Conservation (phyloP, 805 yeast species). For the Starmera pachycereana region DNA sequence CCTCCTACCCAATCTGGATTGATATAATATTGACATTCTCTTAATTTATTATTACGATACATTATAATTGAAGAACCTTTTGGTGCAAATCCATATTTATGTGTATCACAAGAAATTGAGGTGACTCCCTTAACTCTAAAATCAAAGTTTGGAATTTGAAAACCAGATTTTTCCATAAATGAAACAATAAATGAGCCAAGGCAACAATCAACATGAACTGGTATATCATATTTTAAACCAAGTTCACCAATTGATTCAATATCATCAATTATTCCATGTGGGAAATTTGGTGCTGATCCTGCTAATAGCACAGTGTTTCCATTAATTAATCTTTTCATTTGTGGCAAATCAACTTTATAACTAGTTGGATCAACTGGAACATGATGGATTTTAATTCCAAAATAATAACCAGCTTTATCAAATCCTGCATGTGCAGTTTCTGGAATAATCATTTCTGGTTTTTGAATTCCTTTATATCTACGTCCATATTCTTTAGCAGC, state of each 20-base stretch:
- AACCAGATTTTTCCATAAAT: constrained; percentile 59
- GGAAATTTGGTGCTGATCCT: constrained; percentile 96
- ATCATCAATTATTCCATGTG: constrained; percentile 93
- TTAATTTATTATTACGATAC: constrained; percentile 62
- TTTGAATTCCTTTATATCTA: constrained; percentile 42
- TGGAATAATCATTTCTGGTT: constrained; percentile 88
- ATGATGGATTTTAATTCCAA: constrained; percentile 74
- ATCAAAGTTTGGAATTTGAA: constrained; percentile 49
- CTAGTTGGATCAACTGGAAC: constrained; percentile 65
- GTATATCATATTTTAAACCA: constrained; percentile 46
- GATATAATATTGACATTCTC: constrained; percentile 78
- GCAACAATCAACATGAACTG: constrained; percentile 93
- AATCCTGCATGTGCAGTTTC: constrained; percentile 89
- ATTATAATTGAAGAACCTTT: constrained; percentile 89
- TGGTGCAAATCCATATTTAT: constrained; percentile 97
- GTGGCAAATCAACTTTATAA: constrained; percentile 53
- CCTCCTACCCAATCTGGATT: constrained; percentile 90
- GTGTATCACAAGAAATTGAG: constrained; percentile 98
- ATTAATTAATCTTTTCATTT: constrained; percentile 58
- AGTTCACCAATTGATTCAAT: constrained; percentile 65
- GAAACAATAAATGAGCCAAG: constrained; percentile 88
- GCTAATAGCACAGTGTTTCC: constrained; percentile 71
- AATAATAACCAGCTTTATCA: constrained; percentile 86
- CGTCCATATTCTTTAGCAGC: constrained; percentile 77
- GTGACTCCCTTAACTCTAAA: constrained; percentile 90